These are phyloP conservation scores for Nakazawaea holstii DNA, from an alignment of 805 yeast genomes.

Conservation along the genomic window DNA sequence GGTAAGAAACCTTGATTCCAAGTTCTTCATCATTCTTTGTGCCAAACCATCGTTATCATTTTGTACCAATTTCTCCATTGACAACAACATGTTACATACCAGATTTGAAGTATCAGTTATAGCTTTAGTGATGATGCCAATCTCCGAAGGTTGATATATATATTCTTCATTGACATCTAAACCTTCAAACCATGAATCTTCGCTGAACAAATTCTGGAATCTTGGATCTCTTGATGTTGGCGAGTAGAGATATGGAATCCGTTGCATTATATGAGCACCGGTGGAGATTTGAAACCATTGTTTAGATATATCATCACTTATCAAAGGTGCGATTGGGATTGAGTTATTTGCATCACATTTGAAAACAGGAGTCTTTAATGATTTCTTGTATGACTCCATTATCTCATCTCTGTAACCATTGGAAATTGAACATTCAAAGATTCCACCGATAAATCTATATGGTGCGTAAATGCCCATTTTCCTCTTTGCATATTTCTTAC, in stretches of 20 bases:
- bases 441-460: conserved; percentile 56
- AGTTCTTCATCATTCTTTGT: not conserved
- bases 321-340: conserved; percentile 47
- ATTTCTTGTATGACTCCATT: conserved; percentile 6
- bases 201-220: not conserved
- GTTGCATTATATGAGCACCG: conserved; percentile 29
- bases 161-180: conserved; percentile 49
- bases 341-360: conserved; percentile 31
- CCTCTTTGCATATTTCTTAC: conserved; percentile 44
- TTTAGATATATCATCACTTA: conserved; percentile 48
- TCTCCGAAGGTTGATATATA: conserved; percentile 32
- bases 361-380: conserved; percentile 16
- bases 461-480: conserved; percentile 46
- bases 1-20: not conserved
- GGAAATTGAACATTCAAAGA: conserved; percentile 45
- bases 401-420: conserved; percentile 21
- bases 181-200: conserved; percentile 39
- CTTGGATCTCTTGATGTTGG: conserved; percentile 31
- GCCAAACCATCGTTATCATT: not conserved
- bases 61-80: not conserved
- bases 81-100: not conserved
- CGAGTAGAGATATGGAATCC: conserved; percentile 53
- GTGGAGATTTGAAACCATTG: conserved; percentile 37
- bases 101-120: conserved; percentile 17
- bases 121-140: conserved; percentile 25